A percentile compares a stretch with the other conserved stretches of the same genome.
Evolutionary conservation across 306 rosid species (phyloP).

Genomic region (Lathyrus oleraceus): DNA sequence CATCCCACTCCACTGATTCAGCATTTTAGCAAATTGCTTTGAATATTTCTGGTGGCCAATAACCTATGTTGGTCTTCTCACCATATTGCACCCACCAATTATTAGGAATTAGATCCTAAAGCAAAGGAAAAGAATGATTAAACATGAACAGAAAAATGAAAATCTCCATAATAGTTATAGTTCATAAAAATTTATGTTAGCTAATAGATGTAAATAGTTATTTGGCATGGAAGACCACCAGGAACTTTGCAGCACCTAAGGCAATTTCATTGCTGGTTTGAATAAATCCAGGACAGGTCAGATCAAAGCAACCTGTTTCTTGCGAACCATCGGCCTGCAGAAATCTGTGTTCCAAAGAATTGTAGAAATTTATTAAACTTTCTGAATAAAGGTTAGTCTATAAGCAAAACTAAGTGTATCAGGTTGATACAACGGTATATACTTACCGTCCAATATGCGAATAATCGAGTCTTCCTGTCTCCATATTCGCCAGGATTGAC

Average conservation of each 20-base stretch:
- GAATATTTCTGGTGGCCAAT: slow-evolving; percentile 68
- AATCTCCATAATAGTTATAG: background rate
- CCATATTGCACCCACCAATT: slow-evolving; percentile 77
- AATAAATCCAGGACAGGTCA: slow-evolving; percentile 70
- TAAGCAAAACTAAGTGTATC: background rate
- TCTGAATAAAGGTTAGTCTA: no score
- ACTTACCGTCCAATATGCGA: slow-evolving; percentile 70
- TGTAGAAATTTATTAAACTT: background rate
- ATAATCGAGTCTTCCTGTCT: slow-evolving; percentile 58
- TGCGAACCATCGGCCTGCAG: slow-evolving; percentile 60
- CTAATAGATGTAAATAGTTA: slow-evolving; percentile 49
- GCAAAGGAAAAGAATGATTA: background rate
- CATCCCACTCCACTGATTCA: slow-evolving; percentile 69
- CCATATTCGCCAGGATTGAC: slow-evolving; percentile 71
- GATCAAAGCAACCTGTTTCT: slow-evolving; percentile 77
- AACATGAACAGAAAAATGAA: no score
- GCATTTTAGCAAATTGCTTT: slow-evolving; percentile 37
- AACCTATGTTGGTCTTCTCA: slow-evolving; percentile 51
- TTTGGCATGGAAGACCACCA: slow-evolving; percentile 42
- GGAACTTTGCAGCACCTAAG: slow-evolving; percentile 52
- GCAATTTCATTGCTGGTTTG: slow-evolving; percentile 58
- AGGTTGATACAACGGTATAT: slow-evolving; percentile 12
- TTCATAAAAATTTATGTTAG: slow-evolving; percentile 29
- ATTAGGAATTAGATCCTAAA: slow-evolving; percentile 52
- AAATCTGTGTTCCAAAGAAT: background rate